Evolutionary conservation across 257 asterid genomes (phyloP).

Genomic region (Solanum pinnatisectum): DNA sequence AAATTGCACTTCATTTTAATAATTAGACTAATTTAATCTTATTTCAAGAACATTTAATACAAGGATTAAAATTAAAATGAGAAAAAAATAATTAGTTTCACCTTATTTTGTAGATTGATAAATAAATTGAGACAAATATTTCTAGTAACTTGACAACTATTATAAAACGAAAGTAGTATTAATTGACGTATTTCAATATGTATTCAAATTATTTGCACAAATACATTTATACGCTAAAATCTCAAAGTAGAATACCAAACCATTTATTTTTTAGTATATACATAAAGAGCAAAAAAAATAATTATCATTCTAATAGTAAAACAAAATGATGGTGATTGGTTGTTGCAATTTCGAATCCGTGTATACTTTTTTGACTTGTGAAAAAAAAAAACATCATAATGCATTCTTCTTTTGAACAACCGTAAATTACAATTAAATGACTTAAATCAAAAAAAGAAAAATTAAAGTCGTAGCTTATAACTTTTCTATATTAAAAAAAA

Average conservation of each 20-base stretch:
- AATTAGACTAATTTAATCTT: background rate
- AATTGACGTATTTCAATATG: background rate
- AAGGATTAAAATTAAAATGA: background rate
- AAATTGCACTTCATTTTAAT: background rate
- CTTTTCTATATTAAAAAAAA: background rate
- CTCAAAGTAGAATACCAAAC: background rate
- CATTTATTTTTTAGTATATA: background rate
- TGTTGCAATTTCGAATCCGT: background rate
- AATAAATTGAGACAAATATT: background rate
- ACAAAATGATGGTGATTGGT: background rate
- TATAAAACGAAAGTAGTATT: background rate
- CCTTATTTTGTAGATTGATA: background rate
- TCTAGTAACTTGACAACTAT: background rate
- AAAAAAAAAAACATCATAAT: background rate
- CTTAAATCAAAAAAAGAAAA: background rate
- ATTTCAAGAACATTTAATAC: background rate
- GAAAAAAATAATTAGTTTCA: background rate
- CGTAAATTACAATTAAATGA: background rate
- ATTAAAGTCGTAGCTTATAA: background rate
- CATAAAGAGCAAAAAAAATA: background rate
- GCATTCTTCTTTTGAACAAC: background rate
- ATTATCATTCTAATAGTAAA: background rate
- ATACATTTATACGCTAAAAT: background rate
- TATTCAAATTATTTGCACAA: background rate
- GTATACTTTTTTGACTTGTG: background rate